Evolutionary conservation across 2,329 filamentous ascomycete species (phyloP), one percentile per base, ranked within the genome.

Genomic region (Penicillium concentricum): DNA sequence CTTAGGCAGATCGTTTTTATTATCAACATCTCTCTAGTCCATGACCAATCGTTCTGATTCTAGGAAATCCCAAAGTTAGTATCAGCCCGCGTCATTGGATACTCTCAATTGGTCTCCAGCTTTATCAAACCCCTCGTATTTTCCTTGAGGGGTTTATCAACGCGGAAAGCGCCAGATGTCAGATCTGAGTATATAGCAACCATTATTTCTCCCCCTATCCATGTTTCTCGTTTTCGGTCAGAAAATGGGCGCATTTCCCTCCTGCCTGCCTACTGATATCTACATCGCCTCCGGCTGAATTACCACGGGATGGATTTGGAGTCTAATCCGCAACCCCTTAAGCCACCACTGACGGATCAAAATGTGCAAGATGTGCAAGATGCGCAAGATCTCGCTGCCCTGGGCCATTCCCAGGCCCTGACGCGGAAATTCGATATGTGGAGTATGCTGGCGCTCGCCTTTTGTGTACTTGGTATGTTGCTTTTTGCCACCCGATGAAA

Each of bases 371-470:
- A 64, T 60, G 69, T 74, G 51, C 70, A 74, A 59, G 67, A 65
- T 61, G 66, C 69, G 12, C 71, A 76, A 58, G 76, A 78, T 50
- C 69, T 79, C 49, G 75, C 74, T 3, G 71, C 69, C 10, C 67
- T 78, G 62, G 77, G 77, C 60, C 76, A 78, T 62, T 69, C 73
- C 62, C 74, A 78, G 68, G 73, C 72, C 43, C 64, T 79, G 32
- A 69, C 71, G 10, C 72, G 77, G 13, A 78, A 84, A 62, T 85
- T 85, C 66, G 76, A 76, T 66, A 68, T 79, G 7, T 80, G 77
- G 79, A 84, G 81, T 68, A 84, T 85, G 81, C 74, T 85, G 12
- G 79, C 81, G 20, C 75, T 85, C 20, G 80, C 82, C 28, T 84
- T 85, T 57, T 82, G 78, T 56, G 81, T 85, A 15, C 72, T 85